Percentiles rank a stretch among this genome's conserved stretches.
These are phyloP conservation scores for Xylaria palmicola DNA, from an alignment of 495 filamentous ascomycete genomes.

Conservation along the genomic window DNA sequence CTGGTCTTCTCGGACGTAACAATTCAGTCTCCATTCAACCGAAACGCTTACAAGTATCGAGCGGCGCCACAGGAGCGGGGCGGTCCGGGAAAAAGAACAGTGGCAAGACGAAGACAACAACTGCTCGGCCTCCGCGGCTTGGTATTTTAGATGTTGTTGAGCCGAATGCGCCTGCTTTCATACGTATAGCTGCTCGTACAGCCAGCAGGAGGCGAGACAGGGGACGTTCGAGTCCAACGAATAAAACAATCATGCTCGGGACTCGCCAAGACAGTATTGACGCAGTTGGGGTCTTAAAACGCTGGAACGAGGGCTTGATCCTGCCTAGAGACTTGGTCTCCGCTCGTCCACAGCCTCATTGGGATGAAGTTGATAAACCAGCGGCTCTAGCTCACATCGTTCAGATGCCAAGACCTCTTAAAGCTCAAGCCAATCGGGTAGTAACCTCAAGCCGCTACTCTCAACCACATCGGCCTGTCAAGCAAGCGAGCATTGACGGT, in stretches of 20 bases:
- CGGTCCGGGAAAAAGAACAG: conserved; percentile 12
- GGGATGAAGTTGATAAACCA: conserved; percentile 15
- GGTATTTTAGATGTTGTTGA: conserved; percentile 72
- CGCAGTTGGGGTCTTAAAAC: conserved; percentile 60
- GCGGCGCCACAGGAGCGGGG: not conserved
- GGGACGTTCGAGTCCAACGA: conserved; percentile 72
- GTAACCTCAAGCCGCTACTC: conserved; percentile 17
- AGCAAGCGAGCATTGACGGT: conserved; percentile 35
- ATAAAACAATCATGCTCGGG: conserved; percentile 71
- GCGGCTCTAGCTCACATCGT: conserved; percentile 18
- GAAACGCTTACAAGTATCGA: not conserved
- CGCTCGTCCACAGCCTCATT: conserved; percentile 32
- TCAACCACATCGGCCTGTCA: conserved; percentile 24
- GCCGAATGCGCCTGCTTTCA: conserved; percentile 63
- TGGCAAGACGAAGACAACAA: not conserved
- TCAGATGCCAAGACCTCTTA: conserved; percentile 14
- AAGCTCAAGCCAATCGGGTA: conserved; percentile 11
- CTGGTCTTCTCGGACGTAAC: conserved; percentile 36
- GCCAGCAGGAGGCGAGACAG: conserved; percentile 59
- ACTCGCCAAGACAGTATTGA: conserved; percentile 74
- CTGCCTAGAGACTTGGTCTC: conserved; percentile 39
- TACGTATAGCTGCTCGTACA: conserved; percentile 73
- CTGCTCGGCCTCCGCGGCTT: conserved; percentile 41
- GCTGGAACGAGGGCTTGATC: conserved; percentile 77
- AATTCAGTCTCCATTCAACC: conserved; percentile 19